Percentiles rank a stretch among this genome's conserved stretches.
phyloP scores from a whole-genome alignment of 768 basidiomycete species.

The Solioccasus polychromus region DNA sequence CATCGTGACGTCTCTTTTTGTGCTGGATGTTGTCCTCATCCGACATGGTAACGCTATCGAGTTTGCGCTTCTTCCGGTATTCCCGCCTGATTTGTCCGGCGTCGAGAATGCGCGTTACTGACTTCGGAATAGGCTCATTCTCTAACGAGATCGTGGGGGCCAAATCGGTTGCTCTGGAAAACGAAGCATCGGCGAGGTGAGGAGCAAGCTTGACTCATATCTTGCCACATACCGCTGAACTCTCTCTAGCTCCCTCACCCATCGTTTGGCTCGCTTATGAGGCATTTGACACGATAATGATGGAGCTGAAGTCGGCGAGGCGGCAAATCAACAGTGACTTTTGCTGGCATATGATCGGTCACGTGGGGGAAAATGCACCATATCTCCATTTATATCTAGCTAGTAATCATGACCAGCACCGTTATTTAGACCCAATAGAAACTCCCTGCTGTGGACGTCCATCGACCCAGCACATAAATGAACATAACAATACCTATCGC shows the following conservation, averaged over 20 bases:
- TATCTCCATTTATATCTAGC: constrained; percentile 15
- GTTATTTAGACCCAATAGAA: constrained; percentile 45
- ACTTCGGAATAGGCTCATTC: constrained; percentile 69
- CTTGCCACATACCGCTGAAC: constrained; percentile 47
- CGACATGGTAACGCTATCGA: constrained; percentile 24
- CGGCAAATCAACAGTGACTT: too few species aligned
- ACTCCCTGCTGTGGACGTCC: constrained; percentile 41
- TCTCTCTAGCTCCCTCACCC: constrained; percentile 42
- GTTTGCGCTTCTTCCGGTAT: constrained; percentile 44
- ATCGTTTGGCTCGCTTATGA: constrained; percentile 61
- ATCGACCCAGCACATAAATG: constrained; percentile 45
- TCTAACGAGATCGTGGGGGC: constrained; percentile 44
- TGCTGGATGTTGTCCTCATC: constrained; percentile 23
- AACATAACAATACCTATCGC: constrained; percentile 60
- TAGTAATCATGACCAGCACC: too few species aligned
- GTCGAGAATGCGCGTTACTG: constrained; percentile 61
- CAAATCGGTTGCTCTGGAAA: constrained; percentile 47
- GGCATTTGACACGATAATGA: constrained; percentile 47
- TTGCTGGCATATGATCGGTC: constrained; percentile 7
- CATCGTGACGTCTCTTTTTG: constrained; percentile 31
- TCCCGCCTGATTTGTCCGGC: constrained; percentile 56
- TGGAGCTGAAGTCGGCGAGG: constrained; percentile 7
- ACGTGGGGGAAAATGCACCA: constrained; percentile 20
- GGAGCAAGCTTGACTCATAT: too few species aligned
- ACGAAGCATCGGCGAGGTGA: background rate